Evolutionary conservation across 768 basidiomycete genomes (phyloP), one percentile per base, ranked within the genome.

Genomic region (Kwoniella sp.): DNA sequence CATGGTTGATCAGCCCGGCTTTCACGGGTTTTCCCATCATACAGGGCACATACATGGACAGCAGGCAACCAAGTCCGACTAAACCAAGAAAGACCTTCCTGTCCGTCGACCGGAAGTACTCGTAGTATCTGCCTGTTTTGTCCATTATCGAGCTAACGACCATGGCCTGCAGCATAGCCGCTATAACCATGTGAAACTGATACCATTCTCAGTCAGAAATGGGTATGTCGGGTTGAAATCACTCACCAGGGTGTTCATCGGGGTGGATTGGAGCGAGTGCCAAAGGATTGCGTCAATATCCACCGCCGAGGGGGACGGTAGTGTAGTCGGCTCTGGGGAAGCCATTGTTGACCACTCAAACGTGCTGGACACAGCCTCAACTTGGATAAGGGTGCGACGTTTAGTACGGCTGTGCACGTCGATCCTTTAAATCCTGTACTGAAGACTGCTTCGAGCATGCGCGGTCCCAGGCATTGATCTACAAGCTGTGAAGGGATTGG

Each of bases 41-140:
- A 7, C 3, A 10, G 17, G 29, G 29, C 28, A 20, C 7, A 46
- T 19, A 50, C 49, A 50, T 11, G 6, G 27, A n/a, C 11, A 50
- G 10, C 7, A 40, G 17, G 14, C 29, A 32, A 15, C 49, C 49
- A 8, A 40, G 26, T 9, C 39, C 40, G 27, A 50, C 27, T 19
- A 33, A 20, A 6, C 4, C 20, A 4, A 41, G 39, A 15, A 40
- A 25, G 5, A 40, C 15, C 11, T 17, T 12, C 22, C 28, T 41
- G 28, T 50, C 49, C 11, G n/a, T 50, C 23, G 31, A 32, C 41
- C 36, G 25, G 32, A 50, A 50, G 31, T 50, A 40, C 22, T 50
- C 49, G 29, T 32, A 50, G 7, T 50, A 50, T 20, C 42, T 31
- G 22, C 32, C 41, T 42, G 49, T 50, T 40, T 50, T 50, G 39